Percentiles rank a stretch among this genome's conserved stretches.
Evolutionary conservation across 192 early-diverging fungal genomes (phyloP).

Genomic region (Coemansia sp.): DNA sequence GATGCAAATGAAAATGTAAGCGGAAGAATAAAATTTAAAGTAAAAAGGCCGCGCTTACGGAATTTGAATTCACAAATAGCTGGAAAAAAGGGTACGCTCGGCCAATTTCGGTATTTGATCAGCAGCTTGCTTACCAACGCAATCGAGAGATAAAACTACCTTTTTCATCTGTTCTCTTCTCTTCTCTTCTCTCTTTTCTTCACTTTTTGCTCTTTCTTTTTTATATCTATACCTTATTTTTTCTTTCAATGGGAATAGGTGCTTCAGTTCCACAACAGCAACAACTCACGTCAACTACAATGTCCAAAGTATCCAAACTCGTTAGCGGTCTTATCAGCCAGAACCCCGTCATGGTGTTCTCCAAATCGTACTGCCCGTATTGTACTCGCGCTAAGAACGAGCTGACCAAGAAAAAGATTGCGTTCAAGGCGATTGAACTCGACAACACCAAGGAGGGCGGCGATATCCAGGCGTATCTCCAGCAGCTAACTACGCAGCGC

Average conservation of each 20-base stretch:
- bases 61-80: not conserved
- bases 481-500: slow-evolving; percentile 62
- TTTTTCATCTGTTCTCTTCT: not conserved
- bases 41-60: not conserved
- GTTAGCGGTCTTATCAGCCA: slow-evolving; percentile 38
- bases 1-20: not conserved
- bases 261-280: slow-evolving; percentile 15
- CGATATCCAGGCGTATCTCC: slow-evolving; percentile 66
- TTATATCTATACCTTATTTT: not conserved
- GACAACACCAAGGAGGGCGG: slow-evolving; percentile 56
- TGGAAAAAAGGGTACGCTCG: not conserved
- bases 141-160: not conserved
- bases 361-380: slow-evolving; percentile 77
- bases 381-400: slow-evolving; percentile 60
- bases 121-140: not conserved
- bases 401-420: slow-evolving; percentile 39
- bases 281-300: slow-evolving; percentile 8
- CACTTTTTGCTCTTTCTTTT: slow-evolving; percentile 9
- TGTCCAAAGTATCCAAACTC: slow-evolving; percentile 36
- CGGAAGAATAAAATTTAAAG: not conserved
- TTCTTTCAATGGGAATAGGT: slow-evolving; percentile 11
- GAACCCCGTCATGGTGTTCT: slow-evolving; percentile 67
- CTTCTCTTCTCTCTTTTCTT: not conserved
- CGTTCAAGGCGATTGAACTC: slow-evolving; percentile 60
- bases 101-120: not conserved